phyloP scores from a whole-genome alignment of 1,284 basidiomycete species.

The Peniophora sp. region DNA sequence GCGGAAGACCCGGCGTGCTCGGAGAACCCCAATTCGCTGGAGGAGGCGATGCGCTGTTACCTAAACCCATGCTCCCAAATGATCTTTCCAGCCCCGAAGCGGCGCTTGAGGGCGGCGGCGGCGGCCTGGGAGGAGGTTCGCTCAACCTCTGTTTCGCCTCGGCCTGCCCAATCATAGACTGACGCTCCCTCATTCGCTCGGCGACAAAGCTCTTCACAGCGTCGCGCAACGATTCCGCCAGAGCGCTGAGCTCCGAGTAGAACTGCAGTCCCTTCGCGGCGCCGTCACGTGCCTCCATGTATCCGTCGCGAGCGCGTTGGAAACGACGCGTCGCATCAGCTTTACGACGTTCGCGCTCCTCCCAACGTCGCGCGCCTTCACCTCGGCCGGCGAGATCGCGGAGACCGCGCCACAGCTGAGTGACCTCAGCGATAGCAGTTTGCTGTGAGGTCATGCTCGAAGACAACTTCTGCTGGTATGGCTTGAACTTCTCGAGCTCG shows the following conservation, averaged over 20 bases:
- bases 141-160: constrained; percentile 64
- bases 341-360: constrained; percentile 71
- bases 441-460: constrained; percentile 77
- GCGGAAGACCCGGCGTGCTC: constrained; percentile 7
- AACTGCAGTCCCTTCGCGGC: constrained; percentile 86
- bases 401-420: constrained; percentile 61
- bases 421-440: constrained; percentile 60
- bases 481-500: constrained; percentile 93
- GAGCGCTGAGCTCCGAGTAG: constrained; percentile 74
- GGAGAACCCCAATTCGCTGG: constrained; percentile 4
- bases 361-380: constrained; percentile 69
- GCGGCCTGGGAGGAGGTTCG: constrained; percentile 30
- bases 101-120: constrained; percentile 34
- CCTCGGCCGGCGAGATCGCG: constrained; percentile 67
- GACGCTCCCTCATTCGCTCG: constrained; percentile 65
- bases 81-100: constrained; percentile 36
- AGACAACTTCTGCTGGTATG: constrained; percentile 78
- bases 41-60: constrained; percentile 13
- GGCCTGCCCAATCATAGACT: constrained; percentile 57
- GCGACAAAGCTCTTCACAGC: constrained; percentile 60
- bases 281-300: constrained; percentile 83
- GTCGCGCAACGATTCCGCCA: constrained; percentile 52
- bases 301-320: constrained; percentile 69
- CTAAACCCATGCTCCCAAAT: constrained; percentile 47
- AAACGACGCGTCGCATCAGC: constrained; percentile 69